These are phyloP conservation scores for Sicyos edulis DNA, from an alignment of 306 rosid species.

Conservation along the genomic window DNA sequence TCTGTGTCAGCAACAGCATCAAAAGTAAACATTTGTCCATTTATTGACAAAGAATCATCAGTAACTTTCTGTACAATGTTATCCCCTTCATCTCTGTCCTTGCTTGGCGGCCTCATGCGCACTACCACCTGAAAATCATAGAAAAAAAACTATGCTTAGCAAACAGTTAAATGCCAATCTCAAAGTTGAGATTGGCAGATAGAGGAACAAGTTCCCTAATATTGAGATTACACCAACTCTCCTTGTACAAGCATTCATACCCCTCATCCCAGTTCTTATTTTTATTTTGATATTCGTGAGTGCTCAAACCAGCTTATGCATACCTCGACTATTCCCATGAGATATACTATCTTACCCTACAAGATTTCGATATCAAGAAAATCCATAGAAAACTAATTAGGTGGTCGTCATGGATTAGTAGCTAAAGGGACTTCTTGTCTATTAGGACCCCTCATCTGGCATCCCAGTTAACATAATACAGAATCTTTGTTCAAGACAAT, in stretches of 20 bases:
- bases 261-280: neutral
- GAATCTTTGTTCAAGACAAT: neutral
- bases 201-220: neutral
- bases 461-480: neutral
- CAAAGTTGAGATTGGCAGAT: neutral
- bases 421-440: too few species aligned
- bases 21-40: constrained; percentile 80
- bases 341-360: too few species aligned
- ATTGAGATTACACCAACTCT: constrained; percentile 4
- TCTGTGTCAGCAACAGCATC: constrained; percentile 79
- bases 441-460: neutral
- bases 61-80: constrained; percentile 66
- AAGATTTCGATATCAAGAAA: too few species aligned
- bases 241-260: neutral
- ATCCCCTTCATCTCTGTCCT: constrained; percentile 73
- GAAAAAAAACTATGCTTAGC: neutral
- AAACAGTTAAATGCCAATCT: constrained; percentile 2
- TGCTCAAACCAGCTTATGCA: too few species aligned
- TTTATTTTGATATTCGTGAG: too few species aligned
- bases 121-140: constrained; percentile 57
- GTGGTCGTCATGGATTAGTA: too few species aligned
- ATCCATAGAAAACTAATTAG: too few species aligned
- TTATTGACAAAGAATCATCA: constrained; percentile 55
- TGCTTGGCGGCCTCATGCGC: constrained; percentile 66
- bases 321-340: too few species aligned